Evolutionary conservation across 768 basidiomycete genomes (phyloP).

Genomic region (Botryobasidium botryosum): DNA sequence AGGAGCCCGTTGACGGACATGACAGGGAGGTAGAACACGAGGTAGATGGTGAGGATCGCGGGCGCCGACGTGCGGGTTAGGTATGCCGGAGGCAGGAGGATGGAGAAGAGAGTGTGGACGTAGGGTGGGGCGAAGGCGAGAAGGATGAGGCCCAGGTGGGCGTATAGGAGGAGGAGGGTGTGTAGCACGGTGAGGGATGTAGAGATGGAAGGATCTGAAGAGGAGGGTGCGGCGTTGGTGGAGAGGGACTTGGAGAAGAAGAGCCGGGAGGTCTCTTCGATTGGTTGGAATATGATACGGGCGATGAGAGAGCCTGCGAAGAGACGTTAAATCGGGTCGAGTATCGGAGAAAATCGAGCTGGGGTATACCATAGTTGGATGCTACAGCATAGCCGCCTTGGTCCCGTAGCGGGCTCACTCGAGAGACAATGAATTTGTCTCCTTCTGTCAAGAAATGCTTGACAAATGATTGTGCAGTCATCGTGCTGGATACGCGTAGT

Average conservation of each 20-base stretch:
- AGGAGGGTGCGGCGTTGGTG: neutral
- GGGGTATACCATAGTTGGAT: slow-evolving; percentile 91
- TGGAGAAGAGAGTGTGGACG: slow-evolving; percentile 44
- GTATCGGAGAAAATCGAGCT: neutral
- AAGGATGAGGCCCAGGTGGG: slow-evolving; percentile 53
- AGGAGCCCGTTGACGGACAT: slow-evolving; percentile 81
- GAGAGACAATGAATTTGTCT: slow-evolving; percentile 78
- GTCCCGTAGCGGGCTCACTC: slow-evolving; percentile 65
- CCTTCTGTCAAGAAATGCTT: slow-evolving; percentile 95
- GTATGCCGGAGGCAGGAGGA: slow-evolving; percentile 42
- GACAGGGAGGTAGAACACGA: slow-evolving; percentile 68
- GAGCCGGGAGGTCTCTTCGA: slow-evolving; percentile 82
- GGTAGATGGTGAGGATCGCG: slow-evolving; percentile 55
- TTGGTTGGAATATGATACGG: slow-evolving; percentile 83
- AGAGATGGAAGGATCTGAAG: neutral
- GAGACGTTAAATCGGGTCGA: neutral
- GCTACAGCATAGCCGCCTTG: slow-evolving; percentile 83
- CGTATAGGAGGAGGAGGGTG: slow-evolving; percentile 35
- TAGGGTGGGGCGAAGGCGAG: slow-evolving; percentile 61
- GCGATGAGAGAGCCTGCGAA: slow-evolving; percentile 72
- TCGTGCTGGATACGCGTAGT: slow-evolving; percentile 52
- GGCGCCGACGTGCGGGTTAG: slow-evolving; percentile 61
- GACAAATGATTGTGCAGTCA: slow-evolving; percentile 76
- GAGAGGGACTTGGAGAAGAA: slow-evolving; percentile 62
- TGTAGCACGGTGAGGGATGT: slow-evolving; percentile 22